Conservation (phyloP, 2,329 filamentous ascomycete genomes). For the Aspergillus proliferans region DNA sequence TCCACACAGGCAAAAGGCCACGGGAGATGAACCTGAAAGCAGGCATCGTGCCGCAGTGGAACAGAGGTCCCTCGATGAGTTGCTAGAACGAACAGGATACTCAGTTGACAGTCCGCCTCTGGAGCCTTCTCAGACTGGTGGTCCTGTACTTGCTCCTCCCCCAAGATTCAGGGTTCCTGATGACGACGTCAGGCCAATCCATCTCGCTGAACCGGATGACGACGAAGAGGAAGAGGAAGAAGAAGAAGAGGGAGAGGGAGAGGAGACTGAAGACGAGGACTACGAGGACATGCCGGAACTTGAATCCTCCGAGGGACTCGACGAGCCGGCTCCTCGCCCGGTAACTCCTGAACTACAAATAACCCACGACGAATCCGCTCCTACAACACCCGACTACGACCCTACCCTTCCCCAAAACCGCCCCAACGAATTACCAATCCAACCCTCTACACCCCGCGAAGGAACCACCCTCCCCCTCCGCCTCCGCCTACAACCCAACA, state of each 20-base stretch:
- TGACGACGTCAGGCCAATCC: constrained; percentile 14
- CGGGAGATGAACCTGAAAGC: background rate
- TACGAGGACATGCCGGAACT: background rate
- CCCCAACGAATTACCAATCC: constrained; percentile 29
- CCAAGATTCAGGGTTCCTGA: constrained; percentile 14
- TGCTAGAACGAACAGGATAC: constrained; percentile 40
- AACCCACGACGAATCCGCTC: constrained; percentile 1
- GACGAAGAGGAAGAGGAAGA: constrained; percentile 9
- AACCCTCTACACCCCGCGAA: constrained; percentile 7
- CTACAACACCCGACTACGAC: constrained; percentile 21
- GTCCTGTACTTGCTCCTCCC: constrained; percentile 21
- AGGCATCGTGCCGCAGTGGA: constrained; percentile 3
- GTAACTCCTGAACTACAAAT: constrained; percentile 4
- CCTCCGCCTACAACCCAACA: constrained; percentile 35
- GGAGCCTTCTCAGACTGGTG: constrained; percentile 13
- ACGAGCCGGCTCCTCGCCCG: background rate
- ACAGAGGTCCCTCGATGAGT: constrained; percentile 36
- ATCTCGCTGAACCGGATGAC: constrained; percentile 17
- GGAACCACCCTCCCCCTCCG: constrained; percentile 22
- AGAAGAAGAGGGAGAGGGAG: background rate
- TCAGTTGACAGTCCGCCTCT: constrained; percentile 19
- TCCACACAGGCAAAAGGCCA: constrained; percentile 15
- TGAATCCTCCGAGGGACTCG: background rate
- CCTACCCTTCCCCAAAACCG: constrained; percentile 44
- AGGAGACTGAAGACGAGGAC: background rate